Evolutionary conservation across 2,329 filamentous ascomycete species (phyloP).

Genomic region (Colletotrichum eremochloae): DNA sequence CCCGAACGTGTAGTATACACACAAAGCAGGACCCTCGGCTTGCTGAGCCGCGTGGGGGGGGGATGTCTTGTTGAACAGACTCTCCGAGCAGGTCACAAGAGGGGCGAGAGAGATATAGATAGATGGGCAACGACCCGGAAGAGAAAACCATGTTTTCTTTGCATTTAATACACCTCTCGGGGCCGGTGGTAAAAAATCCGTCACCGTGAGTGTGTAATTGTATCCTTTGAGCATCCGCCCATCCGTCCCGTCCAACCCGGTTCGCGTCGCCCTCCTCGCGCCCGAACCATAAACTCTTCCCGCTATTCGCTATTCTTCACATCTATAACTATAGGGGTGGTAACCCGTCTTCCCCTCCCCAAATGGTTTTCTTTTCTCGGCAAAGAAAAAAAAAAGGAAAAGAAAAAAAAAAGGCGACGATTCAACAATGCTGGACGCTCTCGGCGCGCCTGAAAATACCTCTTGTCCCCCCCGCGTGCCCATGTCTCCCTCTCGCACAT

Average conservation of each 20-base stretch:
- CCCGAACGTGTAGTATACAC: background rate
- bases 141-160: conserved; percentile 17
- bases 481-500: background rate
- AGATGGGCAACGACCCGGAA: conserved; percentile 2
- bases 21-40: background rate
- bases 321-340: background rate
- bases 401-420: background rate
- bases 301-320: too few species aligned
- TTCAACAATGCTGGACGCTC: conserved; percentile 4
- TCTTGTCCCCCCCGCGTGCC: background rate
- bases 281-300: background rate
- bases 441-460: conserved; percentile 15
- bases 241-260: background rate
- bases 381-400: too few species aligned
- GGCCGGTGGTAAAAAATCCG: conserved; percentile 10
- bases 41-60: background rate
- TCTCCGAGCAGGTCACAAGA: background rate
- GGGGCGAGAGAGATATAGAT: background rate
- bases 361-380: background rate
- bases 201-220: background rate
- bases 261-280: background rate
- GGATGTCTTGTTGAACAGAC: background rate
- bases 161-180: conserved; percentile 18
- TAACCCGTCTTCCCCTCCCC: background rate
- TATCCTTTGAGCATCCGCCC: background rate